Base-by-base conservation (phyloP, 2,329 filamentous ascomycete species). In the Neoarthrinium moseri region DNA sequence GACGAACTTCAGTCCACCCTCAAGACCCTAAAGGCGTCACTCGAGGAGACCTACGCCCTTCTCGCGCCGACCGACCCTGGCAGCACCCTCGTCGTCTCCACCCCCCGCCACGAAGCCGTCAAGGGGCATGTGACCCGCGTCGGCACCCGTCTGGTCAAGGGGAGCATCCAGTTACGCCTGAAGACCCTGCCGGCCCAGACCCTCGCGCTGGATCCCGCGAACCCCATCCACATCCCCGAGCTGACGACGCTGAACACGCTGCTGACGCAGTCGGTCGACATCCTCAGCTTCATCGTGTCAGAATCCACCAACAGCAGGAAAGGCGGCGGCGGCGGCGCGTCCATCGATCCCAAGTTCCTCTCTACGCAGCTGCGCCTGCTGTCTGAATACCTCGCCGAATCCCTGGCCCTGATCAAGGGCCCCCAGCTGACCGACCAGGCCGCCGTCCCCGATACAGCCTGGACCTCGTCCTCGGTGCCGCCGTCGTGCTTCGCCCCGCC, bases 101-200 rank as follows among this genome's bases (percentile, higher is more conserved):
- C 91, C 12, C 80, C 87, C 46, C 82, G 91, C 46, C 92, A 89
- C 45, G 94, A 99, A 71, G 83, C 81, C 55, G 84, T 97, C 51
- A 99, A 99, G 67, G 94, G 94, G 15, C 89, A 90, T 57, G 82
- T 97, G 49, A 97, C 92, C 1, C 83, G 94, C 44, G 83, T 95
- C 27, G 94, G 94, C 30, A 89, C 89, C n/a, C 83, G 87, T 42
- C 86, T 99, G 52, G 86, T 95, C 52, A 96, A 95, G 65, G 92
- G 91, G 54, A 86, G 87, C 50, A 78, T 95, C 50, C 82, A 88
- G 61, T 78, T 96, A 27, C 85, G 87, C 43, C 79, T 96, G 11
- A 78, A 81, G 51, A 91, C 85, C 46, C 75, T 89, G 34, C 75
- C 80, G 1, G 59, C 70, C 5, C 68, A 77, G 48, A 72, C 72